Base-by-base conservation (phyloP, 139 green algal genomes). In the Microglena sp. region DNA sequence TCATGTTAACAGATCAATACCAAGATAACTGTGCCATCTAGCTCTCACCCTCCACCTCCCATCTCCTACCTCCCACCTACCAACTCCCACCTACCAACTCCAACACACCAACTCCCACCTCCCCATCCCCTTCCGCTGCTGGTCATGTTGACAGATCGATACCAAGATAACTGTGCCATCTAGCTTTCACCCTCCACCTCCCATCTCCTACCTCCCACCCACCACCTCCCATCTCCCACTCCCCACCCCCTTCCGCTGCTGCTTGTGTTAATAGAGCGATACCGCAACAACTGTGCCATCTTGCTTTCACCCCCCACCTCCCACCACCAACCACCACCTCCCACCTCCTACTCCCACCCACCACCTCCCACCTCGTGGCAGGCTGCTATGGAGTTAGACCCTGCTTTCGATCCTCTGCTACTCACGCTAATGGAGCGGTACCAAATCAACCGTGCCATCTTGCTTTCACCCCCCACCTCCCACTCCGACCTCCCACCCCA, bases 201-300 rank as follows among this genome's bases (percentile, higher is more conserved):
- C n/a, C n/a, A n/a, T n/a, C n/a, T n/a, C n/a, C n/a, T n/a, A n/a
- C n/a, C n/a, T n/a, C n/a, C n/a, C n/a, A n/a, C n/a, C n/a, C n/a
- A n/a, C n/a, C n/a, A n/a, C 8, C 54, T 65, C 53, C 65, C 55
- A 8, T 65, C 55, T 24, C 62, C 77, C 1, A 61, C 43, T 5
- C 35, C 30, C 18, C 64, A 81, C 56, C 21, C 24, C 40, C 61
- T 56, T 26, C 69, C 69, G 30, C 45, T 76, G 45, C 56, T 81
- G 65, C 33, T 77, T 11, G 22, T 53, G 33, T 45, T 81, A 65
- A 57, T 81, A 46, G 54, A 50, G 2, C 55, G 60, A 40, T n/a
- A n/a, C n/a, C n/a, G n/a, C n/a, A n/a, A n/a, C n/a, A n/a, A n/a
- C n/a, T n/a, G n/a, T n/a, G n/a, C n/a, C n/a, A n/a, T n/a, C n/a